Evolutionary conservation across 768 basidiomycete species (phyloP).

Genomic region (Naganishia vishniacii): DNA sequence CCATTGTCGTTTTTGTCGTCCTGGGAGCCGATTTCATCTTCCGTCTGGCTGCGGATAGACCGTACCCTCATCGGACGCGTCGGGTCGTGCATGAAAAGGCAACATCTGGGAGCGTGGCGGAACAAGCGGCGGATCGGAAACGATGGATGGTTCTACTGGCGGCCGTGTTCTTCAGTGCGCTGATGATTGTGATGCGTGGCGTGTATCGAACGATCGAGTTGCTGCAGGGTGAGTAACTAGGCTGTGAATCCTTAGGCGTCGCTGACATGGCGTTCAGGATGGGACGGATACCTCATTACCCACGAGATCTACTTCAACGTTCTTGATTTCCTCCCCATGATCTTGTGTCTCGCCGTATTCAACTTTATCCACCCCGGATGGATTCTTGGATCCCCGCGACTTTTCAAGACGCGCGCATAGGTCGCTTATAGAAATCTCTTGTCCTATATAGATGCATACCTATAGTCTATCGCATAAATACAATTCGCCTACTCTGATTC

Average conservation of each 20-base stretch:
- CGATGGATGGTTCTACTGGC: constrained; percentile 27
- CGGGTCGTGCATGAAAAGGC: background rate
- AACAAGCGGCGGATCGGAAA: background rate
- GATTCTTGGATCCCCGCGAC: background rate
- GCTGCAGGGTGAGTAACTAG: constrained; percentile 31
- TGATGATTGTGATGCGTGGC: constrained; percentile 39
- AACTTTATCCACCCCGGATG: constrained; percentile 31
- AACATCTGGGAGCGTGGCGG: background rate
- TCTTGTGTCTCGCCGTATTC: constrained; percentile 35
- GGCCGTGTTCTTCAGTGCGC: constrained; percentile 35
- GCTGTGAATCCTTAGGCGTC: background rate
- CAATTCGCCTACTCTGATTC: constrained; percentile 15
- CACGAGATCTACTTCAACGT: constrained; percentile 32
- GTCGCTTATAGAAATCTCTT: no score
- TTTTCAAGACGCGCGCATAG: background rate
- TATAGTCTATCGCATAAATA: no score
- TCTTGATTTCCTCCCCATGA: constrained; percentile 37
- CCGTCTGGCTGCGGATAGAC: constrained; percentile 27
- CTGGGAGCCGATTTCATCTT: constrained; percentile 43
- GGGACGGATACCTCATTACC: constrained; percentile 12
- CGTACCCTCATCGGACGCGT: constrained; percentile 26
- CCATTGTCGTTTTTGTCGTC: constrained; percentile 41
- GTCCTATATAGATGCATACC: no score
- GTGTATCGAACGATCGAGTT: constrained; percentile 42
- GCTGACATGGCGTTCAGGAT: background rate